Evolutionary conservation across 495 filamentous ascomycete species (phyloP), one percentile per base, ranked within the genome.

Genomic region (Pseudotulostoma volvatum): DNA sequence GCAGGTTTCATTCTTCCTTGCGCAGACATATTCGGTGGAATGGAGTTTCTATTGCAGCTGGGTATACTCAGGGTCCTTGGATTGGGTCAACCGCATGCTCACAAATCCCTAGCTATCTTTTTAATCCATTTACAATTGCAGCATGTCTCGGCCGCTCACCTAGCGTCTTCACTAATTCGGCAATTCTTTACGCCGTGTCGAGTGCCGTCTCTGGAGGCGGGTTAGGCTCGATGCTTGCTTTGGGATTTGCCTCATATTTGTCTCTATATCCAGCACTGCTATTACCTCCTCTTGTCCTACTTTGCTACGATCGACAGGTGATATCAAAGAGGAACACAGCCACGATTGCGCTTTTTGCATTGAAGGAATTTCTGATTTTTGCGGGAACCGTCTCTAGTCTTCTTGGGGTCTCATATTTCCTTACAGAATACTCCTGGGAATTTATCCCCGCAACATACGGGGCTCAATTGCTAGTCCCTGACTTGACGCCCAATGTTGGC

Each of bases 101-200:
- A 56, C 47, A 17, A 11, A 2, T 9, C 8, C 37, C 11, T 28
- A 87, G 82, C 53, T 93, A 84, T 48, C 69, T 97, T 7, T 87
- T 97, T 60, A 95, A 92, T 57, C 90, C 90, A 1, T 92, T 94
- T 54, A 93, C 88, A 1, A 76, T 96, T 44, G 78, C 84, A 36
- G 87, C 85, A 16, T 95, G 87, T 56, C 68, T 97, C 39, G 90
- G 79, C n/a, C 77, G 90, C 3, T 79, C 90, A 4, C 96, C 88
- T 0, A 84, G 74, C 44, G 80, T 92, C 31, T 92, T 96, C 51
- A 93, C 86, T 0, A 88, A 85, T 15, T 80, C 79, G 43, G 85
- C 82, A 38, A 81, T 94, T 40, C 74, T 95, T 23, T 76, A 81
- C 43, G 82, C 86, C 32, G 69, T 93, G 21, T 76, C 83, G 9